These are phyloP conservation scores for Aspergillus homomorphus DNA, from an alignment of 495 filamentous ascomycete genomes.

Conservation along the genomic window DNA sequence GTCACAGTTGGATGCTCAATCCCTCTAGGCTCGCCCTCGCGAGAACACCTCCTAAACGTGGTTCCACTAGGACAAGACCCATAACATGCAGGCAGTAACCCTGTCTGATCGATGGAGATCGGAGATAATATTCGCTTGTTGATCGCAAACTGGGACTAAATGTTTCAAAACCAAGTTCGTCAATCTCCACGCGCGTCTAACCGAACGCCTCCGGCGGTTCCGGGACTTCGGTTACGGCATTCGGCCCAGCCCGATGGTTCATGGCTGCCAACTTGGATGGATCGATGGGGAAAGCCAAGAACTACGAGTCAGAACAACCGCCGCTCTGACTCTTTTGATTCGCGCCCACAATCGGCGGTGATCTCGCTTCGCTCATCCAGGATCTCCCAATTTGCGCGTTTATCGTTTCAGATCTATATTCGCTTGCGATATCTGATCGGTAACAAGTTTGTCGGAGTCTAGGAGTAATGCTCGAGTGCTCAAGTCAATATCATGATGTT, in stretches of 20 bases:
- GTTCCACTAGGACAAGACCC: too few species aligned
- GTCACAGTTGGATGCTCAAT: too few species aligned
- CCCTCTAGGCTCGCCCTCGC: too few species aligned
- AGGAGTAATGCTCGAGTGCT: too few species aligned
- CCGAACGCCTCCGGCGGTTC: background rate
- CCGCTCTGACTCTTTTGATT: background rate
- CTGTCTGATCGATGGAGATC: background rate
- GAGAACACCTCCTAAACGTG: too few species aligned
- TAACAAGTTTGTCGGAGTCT: too few species aligned
- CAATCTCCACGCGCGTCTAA: background rate
- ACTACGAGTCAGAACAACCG: background rate
- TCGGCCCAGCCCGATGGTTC: background rate
- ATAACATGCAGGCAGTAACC: background rate
- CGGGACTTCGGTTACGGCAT: background rate
- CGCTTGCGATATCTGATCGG: background rate
- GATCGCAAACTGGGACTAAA: too few species aligned
- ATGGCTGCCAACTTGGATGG: too few species aligned
- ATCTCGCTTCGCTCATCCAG: background rate
- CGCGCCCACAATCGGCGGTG: background rate
- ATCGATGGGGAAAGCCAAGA: background rate
- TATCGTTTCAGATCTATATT: background rate
- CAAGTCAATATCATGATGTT: too few species aligned
- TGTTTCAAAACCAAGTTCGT: background rate
- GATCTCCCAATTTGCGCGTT: background rate
- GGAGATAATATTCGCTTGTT: background rate